Evolutionary conservation across 495 filamentous ascomycete genomes (phyloP), one percentile per base, ranked within the genome.

Genomic region (Daldinia caldariorum): DNA sequence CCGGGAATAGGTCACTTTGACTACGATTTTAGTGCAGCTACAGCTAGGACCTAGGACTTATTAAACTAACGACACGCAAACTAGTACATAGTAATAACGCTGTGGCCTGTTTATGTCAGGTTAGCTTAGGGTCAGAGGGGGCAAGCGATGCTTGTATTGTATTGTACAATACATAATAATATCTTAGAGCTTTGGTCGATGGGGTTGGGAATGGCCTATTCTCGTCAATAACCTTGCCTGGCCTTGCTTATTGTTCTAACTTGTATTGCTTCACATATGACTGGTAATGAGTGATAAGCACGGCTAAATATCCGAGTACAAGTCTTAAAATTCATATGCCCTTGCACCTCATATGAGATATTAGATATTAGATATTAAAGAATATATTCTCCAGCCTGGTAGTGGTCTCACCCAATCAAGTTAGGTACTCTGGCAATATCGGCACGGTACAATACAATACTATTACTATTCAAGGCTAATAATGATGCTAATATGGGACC

Each of bases 251-350:
- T 63, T 71, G 67, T 63, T 50, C 47, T 13, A 50, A 63, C 58
- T 61, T 59, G 49, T 63, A 61, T 63, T 55, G 53, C 69, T 64
- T 70, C 58, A 62, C 63, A 59, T 71, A 63, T 63, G 59, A 65
- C 69, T 63, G 63, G 51, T 32, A 6, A 32, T 35, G n/a, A 20
- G 49, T 20, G 29, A 61, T 56, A 65, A 29, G 58, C 37, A 58
- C 53, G 62, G 68, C 58, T 66, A 71, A 70, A 63, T 53, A 53
- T 53, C 49, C 49, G 49, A 32, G 49, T 26, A 31, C 22, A 53
- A 32, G 49, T 16, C 49, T 31, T 53, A 53, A 32, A 53, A 32
- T 16, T 32, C 29, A 32, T 38, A 13, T 41, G 45, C 49, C 50
- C 43, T 22, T 38, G 31, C 38, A 57, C 49, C 49, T 53, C 26